Percentiles rank a stretch among this genome's conserved stretches.
These are phyloP conservation scores for Fusarium burgessii DNA, from an alignment of 2,329 filamentous ascomycete species.

Conservation along the genomic window DNA sequence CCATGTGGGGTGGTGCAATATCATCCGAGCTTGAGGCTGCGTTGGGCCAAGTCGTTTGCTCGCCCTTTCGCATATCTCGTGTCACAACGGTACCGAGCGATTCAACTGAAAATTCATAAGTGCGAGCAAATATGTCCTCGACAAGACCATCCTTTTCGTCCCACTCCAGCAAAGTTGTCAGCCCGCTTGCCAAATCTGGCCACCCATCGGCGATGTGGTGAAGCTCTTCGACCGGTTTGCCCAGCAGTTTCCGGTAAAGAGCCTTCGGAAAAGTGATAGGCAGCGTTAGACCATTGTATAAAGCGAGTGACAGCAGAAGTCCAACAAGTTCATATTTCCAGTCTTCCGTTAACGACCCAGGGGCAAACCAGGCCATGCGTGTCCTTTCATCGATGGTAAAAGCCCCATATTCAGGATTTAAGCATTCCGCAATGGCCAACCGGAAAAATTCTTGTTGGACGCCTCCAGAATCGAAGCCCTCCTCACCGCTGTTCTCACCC, in stretches of 20 bases:
- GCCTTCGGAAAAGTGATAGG: slow-evolving; percentile 89
- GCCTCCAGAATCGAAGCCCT: slow-evolving; percentile 92
- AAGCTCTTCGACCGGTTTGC: slow-evolving; percentile 74
- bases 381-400: slow-evolving; percentile 84
- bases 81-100: slow-evolving; percentile 69
- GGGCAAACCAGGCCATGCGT: slow-evolving; percentile 88
- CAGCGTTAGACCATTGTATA: slow-evolving; percentile 93
- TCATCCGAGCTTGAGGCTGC: slow-evolving; percentile 52
- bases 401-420: slow-evolving; percentile 81
- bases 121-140: slow-evolving; percentile 83
- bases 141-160: slow-evolving; percentile 79
- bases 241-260: slow-evolving; percentile 84
- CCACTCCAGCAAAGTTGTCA: slow-evolving; percentile 81
- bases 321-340: slow-evolving; percentile 95
- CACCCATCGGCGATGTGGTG: slow-evolving; percentile 88
- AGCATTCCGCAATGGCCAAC: slow-evolving; percentile 80
- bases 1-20: slow-evolving; percentile 32
- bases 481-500: slow-evolving; percentile 83
- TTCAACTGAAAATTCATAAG: slow-evolving; percentile 84
- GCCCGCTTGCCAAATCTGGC: slow-evolving; percentile 81
- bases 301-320: slow-evolving; percentile 85
- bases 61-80: slow-evolving; percentile 63
- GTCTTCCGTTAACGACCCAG: slow-evolving; percentile 81
- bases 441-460: slow-evolving; percentile 98
- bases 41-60: slow-evolving; percentile 64